Percentiles rank a stretch among this genome's conserved stretches.
Conservation (phyloP, 1,139 yeast species). For the Kodamaea fungicola region DNA sequence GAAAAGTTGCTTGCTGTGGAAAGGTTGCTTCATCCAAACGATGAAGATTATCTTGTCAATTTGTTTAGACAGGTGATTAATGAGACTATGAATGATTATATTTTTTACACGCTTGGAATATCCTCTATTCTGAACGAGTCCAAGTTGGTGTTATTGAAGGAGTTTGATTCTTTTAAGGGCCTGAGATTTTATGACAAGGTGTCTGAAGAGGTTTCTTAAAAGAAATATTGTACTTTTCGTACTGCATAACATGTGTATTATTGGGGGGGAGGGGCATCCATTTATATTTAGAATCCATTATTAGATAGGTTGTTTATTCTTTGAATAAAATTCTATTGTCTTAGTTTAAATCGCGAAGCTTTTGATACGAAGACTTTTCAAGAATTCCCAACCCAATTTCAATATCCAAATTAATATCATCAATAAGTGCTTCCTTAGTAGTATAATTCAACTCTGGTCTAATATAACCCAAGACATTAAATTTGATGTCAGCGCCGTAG, state of each 20-base stretch:
- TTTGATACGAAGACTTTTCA: constrained; percentile 17
- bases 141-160: constrained; percentile 10
- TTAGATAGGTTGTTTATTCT: too few species aligned
- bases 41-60: constrained; percentile 22
- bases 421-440: constrained; percentile 79
- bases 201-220: too few species aligned
- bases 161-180: constrained; percentile 5
- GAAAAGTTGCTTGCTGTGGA: constrained; percentile 40
- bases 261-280: too few species aligned
- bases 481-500: constrained; percentile 76
- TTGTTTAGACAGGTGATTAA: constrained; percentile 23
- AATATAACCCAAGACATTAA: constrained; percentile 78
- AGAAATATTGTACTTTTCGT: too few species aligned
- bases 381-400: constrained; percentile 57
- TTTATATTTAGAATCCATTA: too few species aligned
- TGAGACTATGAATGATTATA: constrained; percentile 24
- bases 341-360: background rate
- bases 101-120: constrained; percentile 12
- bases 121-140: constrained; percentile 8
- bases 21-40: constrained; percentile 20
- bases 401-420: constrained; percentile 81
- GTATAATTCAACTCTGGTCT: constrained; percentile 90
- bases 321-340: background rate
- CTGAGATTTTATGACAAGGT: too few species aligned
- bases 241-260: too few species aligned